phyloP scores from a whole-genome alignment of 495 filamentous ascomycete species.

The Thozetella sp. region DNA sequence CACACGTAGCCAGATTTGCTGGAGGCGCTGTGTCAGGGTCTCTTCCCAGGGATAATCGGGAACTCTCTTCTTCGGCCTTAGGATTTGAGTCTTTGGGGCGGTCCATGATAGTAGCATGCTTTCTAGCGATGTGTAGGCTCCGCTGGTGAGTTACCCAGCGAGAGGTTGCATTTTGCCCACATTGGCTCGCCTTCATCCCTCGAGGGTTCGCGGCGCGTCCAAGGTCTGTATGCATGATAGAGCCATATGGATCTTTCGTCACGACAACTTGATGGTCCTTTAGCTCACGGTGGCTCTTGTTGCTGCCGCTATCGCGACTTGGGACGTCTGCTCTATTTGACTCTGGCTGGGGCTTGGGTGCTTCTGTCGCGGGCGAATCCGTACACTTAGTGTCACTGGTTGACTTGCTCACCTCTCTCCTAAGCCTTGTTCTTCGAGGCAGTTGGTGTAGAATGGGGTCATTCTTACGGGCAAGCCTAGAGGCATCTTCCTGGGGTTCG shows the following conservation, averaged over 20 bases:
- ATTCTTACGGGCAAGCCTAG: no score
- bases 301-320: background rate
- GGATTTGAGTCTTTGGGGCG: no score
- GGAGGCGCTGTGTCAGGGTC: background rate
- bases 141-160: background rate
- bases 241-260: background rate
- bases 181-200: background rate
- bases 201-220: background rate
- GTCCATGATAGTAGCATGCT: background rate
- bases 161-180: background rate
- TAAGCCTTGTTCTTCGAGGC: no score
- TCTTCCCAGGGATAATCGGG: no score
- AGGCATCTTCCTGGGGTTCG: no score
- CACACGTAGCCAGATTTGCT: background rate
- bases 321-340: background rate
- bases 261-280: background rate
- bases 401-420: background rate
- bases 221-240: background rate
- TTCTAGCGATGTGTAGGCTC: background rate
- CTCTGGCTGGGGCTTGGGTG: background rate
- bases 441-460: no score
- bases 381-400: background rate
- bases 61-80: no score
- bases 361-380: background rate
- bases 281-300: background rate